A percentile compares a stretch with the other conserved stretches of the same genome.
Evolutionary conservation across 2,329 filamentous ascomycete species (phyloP).

Genomic region (Neocatenulostroma microsporum): DNA sequence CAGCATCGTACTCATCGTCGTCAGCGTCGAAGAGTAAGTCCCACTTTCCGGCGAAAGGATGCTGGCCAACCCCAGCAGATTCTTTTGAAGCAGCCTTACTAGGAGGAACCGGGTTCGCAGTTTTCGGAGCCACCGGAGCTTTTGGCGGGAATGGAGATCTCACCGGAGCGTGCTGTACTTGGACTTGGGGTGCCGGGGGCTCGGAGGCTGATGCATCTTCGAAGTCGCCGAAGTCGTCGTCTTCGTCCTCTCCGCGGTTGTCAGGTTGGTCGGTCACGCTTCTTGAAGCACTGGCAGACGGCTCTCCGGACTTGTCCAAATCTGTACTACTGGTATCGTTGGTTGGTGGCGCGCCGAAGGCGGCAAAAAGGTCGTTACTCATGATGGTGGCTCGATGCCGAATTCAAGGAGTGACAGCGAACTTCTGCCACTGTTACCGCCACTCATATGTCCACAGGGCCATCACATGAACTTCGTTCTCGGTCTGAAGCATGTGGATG

Average conservation of each 20-base stretch:
- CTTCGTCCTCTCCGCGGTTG: conserved; percentile 24
- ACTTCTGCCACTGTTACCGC: too few species aligned
- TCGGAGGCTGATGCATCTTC: conserved; percentile 30
- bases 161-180: not conserved
- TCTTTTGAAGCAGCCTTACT: not conserved
- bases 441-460: too few species aligned
- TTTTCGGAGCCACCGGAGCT: not conserved
- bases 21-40: conserved; percentile 27
- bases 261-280: too few species aligned
- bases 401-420: too few species aligned
- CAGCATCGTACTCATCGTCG: conserved; percentile 29
- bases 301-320: not conserved
- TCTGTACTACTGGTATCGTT: not conserved
- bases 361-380: conserved; percentile 47
- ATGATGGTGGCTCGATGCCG: too few species aligned
- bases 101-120: not conserved
- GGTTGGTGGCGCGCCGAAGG: conserved; percentile 32
- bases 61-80: conserved; percentile 14
- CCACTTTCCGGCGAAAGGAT: conserved; percentile 29
- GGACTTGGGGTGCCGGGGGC: conserved; percentile 1
- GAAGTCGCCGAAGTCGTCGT: conserved; percentile 50
- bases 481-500: too few species aligned
- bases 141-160: conserved; percentile 1
- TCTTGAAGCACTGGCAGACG: not conserved
- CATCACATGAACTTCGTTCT: too few species aligned